phyloP scores from a whole-genome alignment of 495 filamentous ascomycete species.

The Eremomyces bilateralis region DNA sequence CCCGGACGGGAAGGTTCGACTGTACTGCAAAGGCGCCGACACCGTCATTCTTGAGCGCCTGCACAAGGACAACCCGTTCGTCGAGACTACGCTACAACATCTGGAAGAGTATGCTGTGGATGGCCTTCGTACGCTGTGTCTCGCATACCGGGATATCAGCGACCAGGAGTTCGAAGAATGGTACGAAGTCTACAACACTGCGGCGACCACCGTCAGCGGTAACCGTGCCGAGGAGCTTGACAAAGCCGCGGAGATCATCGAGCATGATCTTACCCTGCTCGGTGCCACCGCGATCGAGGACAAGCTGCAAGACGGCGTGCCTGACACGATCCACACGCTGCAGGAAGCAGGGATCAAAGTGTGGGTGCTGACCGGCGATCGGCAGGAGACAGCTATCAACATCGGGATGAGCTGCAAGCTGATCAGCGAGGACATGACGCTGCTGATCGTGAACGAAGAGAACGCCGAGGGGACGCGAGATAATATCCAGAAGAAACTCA shows the following conservation, averaged over 20 bases:
- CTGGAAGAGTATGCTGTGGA: constrained; percentile 96
- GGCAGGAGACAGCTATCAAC: constrained; percentile 98
- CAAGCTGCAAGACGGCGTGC: constrained; percentile 88
- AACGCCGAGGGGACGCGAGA: constrained; percentile 48
- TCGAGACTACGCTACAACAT: constrained; percentile 75
- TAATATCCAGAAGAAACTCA: constrained; percentile 78
- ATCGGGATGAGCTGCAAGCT: constrained; percentile 99
- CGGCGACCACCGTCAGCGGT: constrained; percentile 73
- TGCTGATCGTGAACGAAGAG: constrained; percentile 92
- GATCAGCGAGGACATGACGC: constrained; percentile 95
- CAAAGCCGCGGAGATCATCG: constrained; percentile 90
- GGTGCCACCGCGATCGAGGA: constrained; percentile 98
- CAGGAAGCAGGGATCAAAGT: constrained; percentile 97
- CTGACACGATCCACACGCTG: constrained; percentile 93
- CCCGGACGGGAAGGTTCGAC: constrained; percentile 82
- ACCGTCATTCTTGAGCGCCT: constrained; percentile 90
- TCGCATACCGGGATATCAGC: constrained; percentile 84
- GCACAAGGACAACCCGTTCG: constrained; percentile 53
- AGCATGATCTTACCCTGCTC: constrained; percentile 73
- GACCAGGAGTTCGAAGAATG: constrained; percentile 84
- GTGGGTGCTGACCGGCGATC: constrained; percentile 94
- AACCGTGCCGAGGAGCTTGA: constrained; percentile 89
- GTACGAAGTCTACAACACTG: constrained; percentile 71
- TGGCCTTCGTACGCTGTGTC: constrained; percentile 81
- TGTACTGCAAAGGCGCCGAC: constrained; percentile 93